Base-by-base conservation (phyloP, 371 early-diverging fungal species). In the Mucor racemosus region DNA sequence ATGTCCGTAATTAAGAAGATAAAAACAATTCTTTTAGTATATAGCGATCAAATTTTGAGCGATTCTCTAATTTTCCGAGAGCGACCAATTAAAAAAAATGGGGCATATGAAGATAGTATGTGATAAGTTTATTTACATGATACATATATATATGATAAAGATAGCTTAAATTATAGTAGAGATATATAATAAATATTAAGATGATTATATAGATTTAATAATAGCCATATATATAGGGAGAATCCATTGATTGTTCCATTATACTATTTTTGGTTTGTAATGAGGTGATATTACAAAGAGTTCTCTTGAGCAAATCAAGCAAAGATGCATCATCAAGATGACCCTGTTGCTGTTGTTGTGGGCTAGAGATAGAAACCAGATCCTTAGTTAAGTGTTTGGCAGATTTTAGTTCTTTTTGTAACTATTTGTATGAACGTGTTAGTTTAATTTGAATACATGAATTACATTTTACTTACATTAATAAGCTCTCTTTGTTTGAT, bases 311-410 rank as follows among this genome's bases (percentile, higher is more conserved):
- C 19, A 62, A 40, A 54, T 62, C 63, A 21, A 40, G 3, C 31
- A 62, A 26, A 19, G 41, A 13, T 19, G 8, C 17, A 41, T 62
- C 50, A 26, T 50, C 50, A 50, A 50, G 19, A 50, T 50, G 26
- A 19, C 21, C 21, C 21, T 50, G 50, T 26, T 50, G 50, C 3
- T 50, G 50, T 19, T 50, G 50, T 1, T 26, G 26, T 9, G 50
- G 50, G 10, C 50, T 50, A 10, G 50, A 50, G 8, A 63, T 63
- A 14, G 62, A 62, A 0, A 62, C 14, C 13, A 62, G n/a, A 31
- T 64, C 64, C 34, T n/a, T 36, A 33, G 68, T 54, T 11, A 68
- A 34, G 15, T 35, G 63, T 36, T 64, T 68, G 7, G 64, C 68
- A 4, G 41, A 41, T 17, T 50, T 34, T 11, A 58, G 64, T 53